Evolutionary conservation across 2,329 filamentous ascomycete genomes (phyloP).

Genomic region (Rhynchosporium secalis): DNA sequence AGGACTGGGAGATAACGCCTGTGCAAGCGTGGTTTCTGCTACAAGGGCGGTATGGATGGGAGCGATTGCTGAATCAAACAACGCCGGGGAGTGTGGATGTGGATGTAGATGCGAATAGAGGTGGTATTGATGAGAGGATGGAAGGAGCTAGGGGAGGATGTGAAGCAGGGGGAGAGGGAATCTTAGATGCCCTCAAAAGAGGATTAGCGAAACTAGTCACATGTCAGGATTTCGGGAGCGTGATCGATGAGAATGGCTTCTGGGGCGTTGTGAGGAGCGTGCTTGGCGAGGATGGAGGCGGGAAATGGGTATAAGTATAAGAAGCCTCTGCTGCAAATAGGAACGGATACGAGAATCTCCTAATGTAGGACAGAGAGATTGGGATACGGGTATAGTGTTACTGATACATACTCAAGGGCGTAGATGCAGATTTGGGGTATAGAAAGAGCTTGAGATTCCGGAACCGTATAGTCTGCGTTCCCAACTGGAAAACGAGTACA

Average conservation of each 20-base stretch:
- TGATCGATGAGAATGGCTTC: conserved; percentile 33
- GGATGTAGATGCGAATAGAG: not conserved
- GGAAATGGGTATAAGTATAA: not conserved
- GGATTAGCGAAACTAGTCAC: conserved; percentile 26
- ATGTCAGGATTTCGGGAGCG: conserved; percentile 36
- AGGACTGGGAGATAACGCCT: conserved; percentile 36
- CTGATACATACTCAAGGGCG: too few relatives aligned
- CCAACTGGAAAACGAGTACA: too few relatives aligned
- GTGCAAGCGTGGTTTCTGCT: conserved; percentile 39
- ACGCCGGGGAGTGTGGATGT: not conserved
- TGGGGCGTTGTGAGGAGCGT: conserved; percentile 31
- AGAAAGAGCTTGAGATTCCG: too few relatives aligned
- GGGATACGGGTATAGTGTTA: too few relatives aligned
- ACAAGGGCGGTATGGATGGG: conserved; percentile 22
- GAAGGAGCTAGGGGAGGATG: not conserved
- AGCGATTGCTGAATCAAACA: conserved; percentile 8
- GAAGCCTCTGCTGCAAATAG: too few relatives aligned
- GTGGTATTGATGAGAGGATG: not conserved
- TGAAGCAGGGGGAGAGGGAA: not conserved
- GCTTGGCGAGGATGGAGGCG: conserved; percentile 17
- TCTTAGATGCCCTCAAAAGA: conserved; percentile 28
- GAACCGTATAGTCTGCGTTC: too few relatives aligned
- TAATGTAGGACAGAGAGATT: too few relatives aligned
- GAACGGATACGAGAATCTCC: too few relatives aligned
- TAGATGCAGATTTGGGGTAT: too few relatives aligned